A percentile compares a stretch with the other conserved stretches of the same genome.
phyloP scores from a whole-genome alignment of 1,284 basidiomycete species.

The Rhodofomes roseus region DNA sequence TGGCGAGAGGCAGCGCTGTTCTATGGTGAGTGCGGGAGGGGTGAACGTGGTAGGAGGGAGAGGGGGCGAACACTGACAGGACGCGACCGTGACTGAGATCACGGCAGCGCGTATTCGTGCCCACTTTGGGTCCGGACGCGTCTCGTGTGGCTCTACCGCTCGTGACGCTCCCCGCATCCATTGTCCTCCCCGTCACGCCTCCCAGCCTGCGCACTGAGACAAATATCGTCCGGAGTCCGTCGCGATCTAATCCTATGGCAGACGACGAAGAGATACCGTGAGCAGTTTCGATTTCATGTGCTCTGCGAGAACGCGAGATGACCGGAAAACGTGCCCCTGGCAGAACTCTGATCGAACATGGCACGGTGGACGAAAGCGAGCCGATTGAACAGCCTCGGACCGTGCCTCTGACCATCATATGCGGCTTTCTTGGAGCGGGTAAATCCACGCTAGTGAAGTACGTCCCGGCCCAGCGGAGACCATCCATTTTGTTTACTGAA shows the following conservation, averaged over 20 bases:
- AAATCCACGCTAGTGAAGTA: conserved; percentile 86
- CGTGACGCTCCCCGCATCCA: background rate
- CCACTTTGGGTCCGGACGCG: background rate
- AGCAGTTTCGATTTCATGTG: background rate
- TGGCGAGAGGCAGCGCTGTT: background rate
- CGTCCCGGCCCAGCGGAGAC: conserved; percentile 16
- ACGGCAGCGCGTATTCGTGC: background rate
- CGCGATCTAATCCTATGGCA: conserved; percentile 11
- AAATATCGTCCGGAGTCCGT: too few relatives aligned
- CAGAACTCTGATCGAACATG: conserved; percentile 46
- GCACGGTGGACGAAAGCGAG: conserved; percentile 2
- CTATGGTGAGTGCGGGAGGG: background rate
- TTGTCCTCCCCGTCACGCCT: background rate
- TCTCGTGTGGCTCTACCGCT: background rate
- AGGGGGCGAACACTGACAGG: conserved; percentile 1
- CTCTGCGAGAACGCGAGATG: background rate
- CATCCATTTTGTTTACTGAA: background rate
- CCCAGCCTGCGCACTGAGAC: background rate
- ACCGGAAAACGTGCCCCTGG: background rate
- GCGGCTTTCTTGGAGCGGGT: conserved; percentile 88
- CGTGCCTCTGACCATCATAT: conserved; percentile 87
- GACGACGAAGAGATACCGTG: conserved; percentile 27
- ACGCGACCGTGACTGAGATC: conserved; percentile 2
- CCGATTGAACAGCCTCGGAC: conserved; percentile 21
- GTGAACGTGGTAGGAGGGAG: background rate